Percentiles rank a stretch among this genome's conserved stretches.
Evolutionary conservation across 2,329 filamentous ascomycete species (phyloP).

Genomic region (Aspergillus spinulosporus): DNA sequence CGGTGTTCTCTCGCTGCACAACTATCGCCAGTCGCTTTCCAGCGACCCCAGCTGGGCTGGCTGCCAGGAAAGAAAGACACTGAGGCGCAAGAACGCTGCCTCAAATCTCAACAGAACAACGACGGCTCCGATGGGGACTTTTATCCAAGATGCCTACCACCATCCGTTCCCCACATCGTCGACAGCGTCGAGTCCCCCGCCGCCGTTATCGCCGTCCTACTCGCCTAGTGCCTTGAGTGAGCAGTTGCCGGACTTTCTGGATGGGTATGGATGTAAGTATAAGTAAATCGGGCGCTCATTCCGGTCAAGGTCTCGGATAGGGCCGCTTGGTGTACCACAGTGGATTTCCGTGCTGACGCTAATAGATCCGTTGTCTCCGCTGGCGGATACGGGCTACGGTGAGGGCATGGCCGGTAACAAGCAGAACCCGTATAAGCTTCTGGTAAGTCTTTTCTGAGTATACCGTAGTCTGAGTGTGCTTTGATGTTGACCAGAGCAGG

Average conservation of each 20-base stretch:
- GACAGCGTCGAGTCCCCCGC: slow-evolving; percentile 36
- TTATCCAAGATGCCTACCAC: slow-evolving; percentile 14
- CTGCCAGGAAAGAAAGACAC: slow-evolving; percentile 28
- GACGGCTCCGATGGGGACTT: slow-evolving; percentile 12
- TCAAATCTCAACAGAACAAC: slow-evolving; percentile 32
- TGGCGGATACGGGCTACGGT: slow-evolving; percentile 10
- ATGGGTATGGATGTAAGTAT: background rate
- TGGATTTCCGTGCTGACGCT: too few relatives aligned
- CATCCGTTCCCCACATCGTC: slow-evolving; percentile 24
- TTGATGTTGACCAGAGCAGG: slow-evolving; percentile 18
- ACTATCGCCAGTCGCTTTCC: slow-evolving; percentile 39
- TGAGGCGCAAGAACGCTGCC: slow-evolving; percentile 37
- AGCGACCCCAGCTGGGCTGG: slow-evolving; percentile 21
- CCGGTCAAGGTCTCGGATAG: too few relatives aligned
- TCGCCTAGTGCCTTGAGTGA: slow-evolving; percentile 38
- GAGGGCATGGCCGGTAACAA: slow-evolving; percentile 5
- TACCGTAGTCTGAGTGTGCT: background rate
- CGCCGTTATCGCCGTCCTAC: slow-evolving; percentile 40
- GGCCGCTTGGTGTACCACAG: too few relatives aligned
- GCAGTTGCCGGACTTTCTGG: slow-evolving; percentile 27
- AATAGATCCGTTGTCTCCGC: slow-evolving; percentile 13
- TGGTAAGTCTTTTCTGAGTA: slow-evolving; percentile 12
- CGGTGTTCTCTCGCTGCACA: slow-evolving; percentile 31
- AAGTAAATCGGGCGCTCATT: too few relatives aligned
- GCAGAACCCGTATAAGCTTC: slow-evolving; percentile 17